Conservation (phyloP, 2,329 filamentous ascomycete genomes). For the Pyrenochaeta sp. region DNA sequence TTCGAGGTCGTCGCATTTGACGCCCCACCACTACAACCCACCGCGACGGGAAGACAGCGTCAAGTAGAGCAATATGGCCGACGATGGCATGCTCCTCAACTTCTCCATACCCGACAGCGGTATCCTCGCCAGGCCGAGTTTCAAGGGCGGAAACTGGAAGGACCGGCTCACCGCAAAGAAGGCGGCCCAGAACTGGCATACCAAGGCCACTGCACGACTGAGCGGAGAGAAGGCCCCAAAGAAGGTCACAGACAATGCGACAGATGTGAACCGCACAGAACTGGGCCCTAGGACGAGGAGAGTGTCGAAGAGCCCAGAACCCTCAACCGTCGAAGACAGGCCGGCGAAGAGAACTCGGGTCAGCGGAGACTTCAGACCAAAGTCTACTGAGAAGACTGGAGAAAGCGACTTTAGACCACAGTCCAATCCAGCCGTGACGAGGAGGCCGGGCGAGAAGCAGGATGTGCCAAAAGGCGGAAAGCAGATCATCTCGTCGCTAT, state of each 20-base stretch:
- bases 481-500: constrained; percentile 87
- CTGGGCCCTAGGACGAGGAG: constrained; percentile 34
- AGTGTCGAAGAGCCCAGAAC: constrained; percentile 24
- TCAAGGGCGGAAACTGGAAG: constrained; percentile 93
- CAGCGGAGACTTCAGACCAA: constrained; percentile 50
- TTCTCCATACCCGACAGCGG: constrained; percentile 79
- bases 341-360: constrained; percentile 46
- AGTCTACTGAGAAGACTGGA: constrained; percentile 24
- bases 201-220: constrained; percentile 49
- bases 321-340: constrained; percentile 27
- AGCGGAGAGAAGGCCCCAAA: constrained; percentile 37
- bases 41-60: background rate
- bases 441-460: constrained; percentile 46
- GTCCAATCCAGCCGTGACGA: constrained; percentile 33
- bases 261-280: constrained; percentile 42
- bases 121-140: constrained; percentile 68
- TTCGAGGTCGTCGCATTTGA: constrained; percentile 7
- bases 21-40: constrained; percentile 5
- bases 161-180: constrained; percentile 85
- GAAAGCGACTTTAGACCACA: constrained; percentile 40
- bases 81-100: constrained; percentile 94
- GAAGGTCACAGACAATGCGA: constrained; percentile 29
- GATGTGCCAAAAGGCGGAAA: constrained; percentile 52
- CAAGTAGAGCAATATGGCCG: constrained; percentile 71
- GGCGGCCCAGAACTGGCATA: constrained; percentile 63